Evolutionary conservation across 331 rosid genomes (phyloP).

Genomic region (Ulmus americana): DNA sequence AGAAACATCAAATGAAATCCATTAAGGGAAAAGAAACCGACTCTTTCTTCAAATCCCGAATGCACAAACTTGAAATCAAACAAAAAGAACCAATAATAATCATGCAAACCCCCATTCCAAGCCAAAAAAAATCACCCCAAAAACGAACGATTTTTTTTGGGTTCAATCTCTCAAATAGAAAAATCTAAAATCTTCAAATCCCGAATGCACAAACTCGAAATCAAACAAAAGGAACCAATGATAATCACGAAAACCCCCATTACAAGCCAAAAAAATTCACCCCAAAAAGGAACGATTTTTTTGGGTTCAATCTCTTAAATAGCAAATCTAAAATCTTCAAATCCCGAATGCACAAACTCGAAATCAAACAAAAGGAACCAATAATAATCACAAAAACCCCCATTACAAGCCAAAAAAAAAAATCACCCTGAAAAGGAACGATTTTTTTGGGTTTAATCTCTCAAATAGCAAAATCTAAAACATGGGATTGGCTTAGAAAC

Average conservation of each 20-base stretch:
- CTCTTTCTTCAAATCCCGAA: background rate
- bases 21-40: background rate
- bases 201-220: background rate
- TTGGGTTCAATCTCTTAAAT: background rate
- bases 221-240: background rate
- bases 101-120: too few species aligned
- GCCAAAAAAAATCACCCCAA: too few species aligned
- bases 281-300: too few species aligned
- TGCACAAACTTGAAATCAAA: constrained; percentile 3
- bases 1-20: constrained; percentile 5
- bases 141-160: too few species aligned
- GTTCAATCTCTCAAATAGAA: background rate
- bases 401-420: too few species aligned
- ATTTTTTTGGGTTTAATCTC: background rate
- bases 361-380: constrained; percentile 2
- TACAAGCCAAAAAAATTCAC: too few species aligned
- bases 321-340: constrained; percentile 3
- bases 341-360: background rate
- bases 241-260: background rate
- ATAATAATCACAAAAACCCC: background rate
- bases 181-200: constrained; percentile 1
- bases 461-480: constrained; percentile 2
- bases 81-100: background rate
- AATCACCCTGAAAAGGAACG: too few species aligned
- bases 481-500: background rate